Percentiles rank a stretch among this genome's conserved stretches.
phyloP scores from a whole-genome alignment of 2,329 filamentous ascomycete species.

The Dryadomyces quercus-mongolicae region DNA sequence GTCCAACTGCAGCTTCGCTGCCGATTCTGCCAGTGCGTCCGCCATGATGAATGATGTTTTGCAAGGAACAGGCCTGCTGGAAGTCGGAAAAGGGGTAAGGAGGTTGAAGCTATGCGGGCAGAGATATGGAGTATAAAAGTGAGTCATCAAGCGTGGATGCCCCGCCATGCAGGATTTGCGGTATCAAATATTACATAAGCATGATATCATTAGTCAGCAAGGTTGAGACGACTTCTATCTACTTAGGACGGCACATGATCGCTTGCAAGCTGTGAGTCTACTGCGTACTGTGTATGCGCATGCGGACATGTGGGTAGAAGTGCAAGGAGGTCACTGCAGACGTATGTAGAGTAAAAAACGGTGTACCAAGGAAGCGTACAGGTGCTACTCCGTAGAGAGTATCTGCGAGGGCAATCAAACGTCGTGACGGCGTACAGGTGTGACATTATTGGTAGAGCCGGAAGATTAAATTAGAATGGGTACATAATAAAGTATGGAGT shows the following conservation, averaged over 20 bases:
- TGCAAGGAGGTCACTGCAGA: neutral
- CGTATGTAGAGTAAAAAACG: neutral
- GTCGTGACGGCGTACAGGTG: too few species aligned
- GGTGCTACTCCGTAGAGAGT: too few species aligned
- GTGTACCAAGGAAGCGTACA: neutral
- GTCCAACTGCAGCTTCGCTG: conserved; percentile 48
- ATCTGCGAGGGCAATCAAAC: neutral
- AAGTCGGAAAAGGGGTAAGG: neutral
- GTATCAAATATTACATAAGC: neutral
- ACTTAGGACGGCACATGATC: too few species aligned
- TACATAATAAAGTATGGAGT: too few species aligned
- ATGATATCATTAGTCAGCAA: neutral
- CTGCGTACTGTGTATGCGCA: too few species aligned
- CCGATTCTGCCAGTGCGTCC: conserved; percentile 32
- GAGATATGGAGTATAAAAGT: neutral
- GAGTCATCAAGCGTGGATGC: neutral
- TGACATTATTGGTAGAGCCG: too few species aligned
- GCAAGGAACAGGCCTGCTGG: neutral
- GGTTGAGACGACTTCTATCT: too few species aligned
- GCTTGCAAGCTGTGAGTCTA: too few species aligned
- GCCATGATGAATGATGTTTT: conserved; percentile 24
- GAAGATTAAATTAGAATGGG: too few species aligned
- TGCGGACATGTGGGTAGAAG: too few species aligned
- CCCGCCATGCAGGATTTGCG: neutral
- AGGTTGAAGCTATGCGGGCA: neutral